Base-by-base conservation (phyloP, 495 filamentous ascomycete genomes). In the Aspergillus panamensis region DNA sequence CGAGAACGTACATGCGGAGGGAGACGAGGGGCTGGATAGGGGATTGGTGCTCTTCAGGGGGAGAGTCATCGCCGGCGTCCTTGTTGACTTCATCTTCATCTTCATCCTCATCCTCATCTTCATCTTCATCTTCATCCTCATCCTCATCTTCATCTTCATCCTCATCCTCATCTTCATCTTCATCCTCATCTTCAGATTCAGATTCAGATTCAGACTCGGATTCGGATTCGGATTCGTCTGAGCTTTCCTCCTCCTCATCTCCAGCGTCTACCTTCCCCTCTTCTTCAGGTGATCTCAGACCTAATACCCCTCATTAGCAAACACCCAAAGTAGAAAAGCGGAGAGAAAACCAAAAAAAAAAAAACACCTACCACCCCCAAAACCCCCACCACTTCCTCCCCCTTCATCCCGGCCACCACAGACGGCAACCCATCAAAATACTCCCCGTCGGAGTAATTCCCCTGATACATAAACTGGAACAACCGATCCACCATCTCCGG, bases 391-490 rank as follows among this genome's bases (percentile, higher is more conserved):
- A 39, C 10, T 8, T 10, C 35, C 10, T 39, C 35, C 5, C 3
- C 14, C 10, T 12, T 8, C 35, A 39, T 39, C 10, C 1, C 10
- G 3, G 35, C 35, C 35, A n/a, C 35, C 3, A n/a, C 10, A 6
- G 35, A 39, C 10, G 35, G 35, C 35, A 39, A 39, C 8, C 10
- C 14, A 39, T n/a, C 35, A 39, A n/a, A 39, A 39, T 39, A 39
- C 14, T 39, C 35, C 35, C 35, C 35, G 14, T 39, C 35, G 10
- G 35, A 39, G 47, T 57, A 57, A 16, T 50, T 44, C 17, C 29
- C 8, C 2, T 29, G 6, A 30, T 57, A 50, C 8, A 57, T 16
- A 13, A 30, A 57, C 3, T 17, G 20, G 12, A 57, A 13, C 12
- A 57, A 3, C 3, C 54, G 31, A 1, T 49, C 5, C n/a, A 50